Base-by-base conservation (phyloP, 2,329 filamentous ascomycete species). In the Colletotrichum sp. region DNA sequence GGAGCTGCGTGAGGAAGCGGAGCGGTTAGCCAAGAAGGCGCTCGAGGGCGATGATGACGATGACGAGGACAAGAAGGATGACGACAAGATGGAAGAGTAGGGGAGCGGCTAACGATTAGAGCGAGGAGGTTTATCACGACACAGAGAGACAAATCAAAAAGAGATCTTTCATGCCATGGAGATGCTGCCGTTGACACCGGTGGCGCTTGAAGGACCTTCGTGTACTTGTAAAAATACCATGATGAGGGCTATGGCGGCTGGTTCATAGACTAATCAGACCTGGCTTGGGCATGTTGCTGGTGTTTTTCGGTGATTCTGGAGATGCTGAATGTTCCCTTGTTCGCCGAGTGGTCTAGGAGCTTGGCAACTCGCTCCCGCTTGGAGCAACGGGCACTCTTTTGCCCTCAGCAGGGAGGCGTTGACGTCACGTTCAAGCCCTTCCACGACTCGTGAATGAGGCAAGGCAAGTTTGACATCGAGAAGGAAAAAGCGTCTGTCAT, bases 51-150 rank as follows among this genome's bases (percentile, higher is more conserved):
- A 98, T 28, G 96, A 98, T 77, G 95, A 97, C 18, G 93, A 95
- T 73, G 89, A 87, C 65, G 83, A 87, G 57, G 88, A 90, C 77
- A 88, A 90, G 75, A 89, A 91, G 83, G 88, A 91, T 80, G 89
- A 91, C 12, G 94, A 96, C 82, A 95, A 95, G 90, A 98, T 98
- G 96, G 94, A 98, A 87, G 95, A 97, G 86, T 98, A 93, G 86
- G 57, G 48, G 14, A 65, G 16, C 18, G 66, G 64, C 12, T 34
- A 48, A 28, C 14, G 43, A 64, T 7, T 61, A 67, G 24, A 70
- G 55, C 28, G 30, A 59, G 32, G 63, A 69, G 75, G 76, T 21
- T 78, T 57, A 52, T 70, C 60, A 52, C 24, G 68, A 63, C 32
- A 60, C 57, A 24, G 55, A 75, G 34, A 52, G 67, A 36, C 61